Evolutionary conservation across 169 alveolate genomes (phyloP), one percentile per base, ranked within the genome.

Genomic region (Eimeria necatrix): DNA sequence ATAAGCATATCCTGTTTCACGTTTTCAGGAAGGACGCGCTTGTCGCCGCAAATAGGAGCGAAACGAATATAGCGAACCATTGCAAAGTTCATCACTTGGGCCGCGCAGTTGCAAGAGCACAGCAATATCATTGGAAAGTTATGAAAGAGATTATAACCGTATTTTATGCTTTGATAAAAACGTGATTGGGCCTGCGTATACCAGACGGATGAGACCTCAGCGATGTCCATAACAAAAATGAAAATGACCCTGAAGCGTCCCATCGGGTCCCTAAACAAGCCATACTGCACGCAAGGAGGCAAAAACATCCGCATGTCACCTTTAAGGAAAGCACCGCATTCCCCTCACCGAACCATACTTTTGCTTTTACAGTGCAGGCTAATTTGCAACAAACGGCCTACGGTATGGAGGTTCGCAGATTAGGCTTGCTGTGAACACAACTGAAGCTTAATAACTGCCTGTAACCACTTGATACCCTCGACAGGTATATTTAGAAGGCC

Each of bases 171-270:
- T 20, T 49, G 22, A 71, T 91, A 91, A 91, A 91, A 91, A 85
- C 95, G 95, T 74, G 91, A 74, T 71, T 56, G 73, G 12, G 91
- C 71, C 48, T 91, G 95, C 49, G 86, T 84, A 41, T 76, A 16
- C 80, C 84, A 91, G 18, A 91, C 61, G 8, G 91, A 56, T 0
- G 53, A 16, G n/a, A 78, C 91, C 68, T 91, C 95, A 46, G 60
- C 73, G 22, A 91, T n/a, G 73, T 91, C 95, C 73, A 91, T 74
- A 56, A 84, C 26, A 41, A 91, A 91, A 80, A 91, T 91, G 49
- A 91, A 24, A 49, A 91, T n/a, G 60, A 91, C 91, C 48, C 95
- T 83, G 70, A 80, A n/a, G 49, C 95, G 95, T 18, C 95, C 95
- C 52, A 26, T 84, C n/a, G 41, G 18, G 59, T 83, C 86, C 80